A percentile compares a stretch with the other conserved stretches of the same genome.
phyloP scores from a whole-genome alignment of 495 filamentous ascomycete genomes.

The Glonium stellatum region DNA sequence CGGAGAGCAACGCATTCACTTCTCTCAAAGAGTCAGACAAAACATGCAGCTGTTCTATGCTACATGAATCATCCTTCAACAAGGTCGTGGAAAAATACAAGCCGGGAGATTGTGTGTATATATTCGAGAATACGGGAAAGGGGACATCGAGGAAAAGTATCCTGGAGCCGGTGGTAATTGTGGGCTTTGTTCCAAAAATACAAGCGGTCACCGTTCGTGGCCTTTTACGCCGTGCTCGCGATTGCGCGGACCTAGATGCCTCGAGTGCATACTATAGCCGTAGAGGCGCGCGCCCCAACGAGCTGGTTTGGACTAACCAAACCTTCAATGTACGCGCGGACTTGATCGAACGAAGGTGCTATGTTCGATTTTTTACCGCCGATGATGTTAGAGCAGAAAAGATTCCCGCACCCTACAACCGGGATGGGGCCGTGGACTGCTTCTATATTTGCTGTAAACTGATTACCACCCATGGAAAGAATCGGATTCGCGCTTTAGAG shows the following conservation, averaged over 20 bases:
- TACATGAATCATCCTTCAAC: neutral
- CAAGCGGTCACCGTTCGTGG: constrained; percentile 39
- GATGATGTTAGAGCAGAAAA: constrained; percentile 28
- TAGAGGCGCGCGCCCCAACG: constrained; percentile 46
- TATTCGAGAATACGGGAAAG: constrained; percentile 19
- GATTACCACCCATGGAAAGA: neutral
- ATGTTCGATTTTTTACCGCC: constrained; percentile 49
- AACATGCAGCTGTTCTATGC: constrained; percentile 29
- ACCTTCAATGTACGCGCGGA: constrained; percentile 36
- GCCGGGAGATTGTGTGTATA: constrained; percentile 53
- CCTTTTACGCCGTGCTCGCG: constrained; percentile 41
- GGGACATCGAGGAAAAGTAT: constrained; percentile 8
- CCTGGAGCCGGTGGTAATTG: constrained; percentile 52
- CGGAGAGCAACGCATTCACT: constrained; percentile 46
- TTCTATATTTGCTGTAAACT: constrained; percentile 41
- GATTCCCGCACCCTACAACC: constrained; percentile 57
- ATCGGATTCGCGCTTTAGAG: neutral
- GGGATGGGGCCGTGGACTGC: constrained; percentile 54
- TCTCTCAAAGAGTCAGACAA: constrained; percentile 45
- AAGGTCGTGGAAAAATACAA: constrained; percentile 28
- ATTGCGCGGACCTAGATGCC: constrained; percentile 34
- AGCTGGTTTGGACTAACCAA: constrained; percentile 54
- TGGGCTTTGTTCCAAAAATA: constrained; percentile 38
- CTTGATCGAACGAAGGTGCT: constrained; percentile 48
- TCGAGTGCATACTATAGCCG: neutral